Evolutionary conservation across 352 stramenopile species (phyloP).

Genomic region (Thalassiosira livingstoniorum): DNA sequence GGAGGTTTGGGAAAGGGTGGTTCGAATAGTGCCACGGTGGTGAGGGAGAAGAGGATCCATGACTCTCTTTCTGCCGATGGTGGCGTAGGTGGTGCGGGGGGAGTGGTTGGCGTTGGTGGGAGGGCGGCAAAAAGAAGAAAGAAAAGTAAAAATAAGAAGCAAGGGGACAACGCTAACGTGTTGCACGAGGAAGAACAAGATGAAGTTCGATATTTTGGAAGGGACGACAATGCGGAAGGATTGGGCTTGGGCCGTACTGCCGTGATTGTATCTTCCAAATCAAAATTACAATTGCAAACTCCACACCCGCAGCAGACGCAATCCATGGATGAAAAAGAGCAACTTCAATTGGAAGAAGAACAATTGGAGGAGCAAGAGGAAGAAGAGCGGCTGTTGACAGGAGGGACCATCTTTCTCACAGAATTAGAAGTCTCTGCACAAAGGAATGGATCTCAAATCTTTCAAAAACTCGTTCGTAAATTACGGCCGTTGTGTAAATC

Average conservation of each 20-base stretch:
- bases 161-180: slow-evolving; percentile 17
- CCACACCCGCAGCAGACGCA: not conserved
- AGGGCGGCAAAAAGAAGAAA: slow-evolving; percentile 45
- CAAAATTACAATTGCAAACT: slow-evolving; percentile 31
- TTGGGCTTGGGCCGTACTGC: slow-evolving; percentile 56
- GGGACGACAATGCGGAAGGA: slow-evolving; percentile 55
- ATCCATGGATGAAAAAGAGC: not conserved
- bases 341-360: slow-evolving; percentile 14
- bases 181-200: slow-evolving; percentile 31
- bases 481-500: slow-evolving; percentile 77
- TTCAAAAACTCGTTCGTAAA: slow-evolving; percentile 73
- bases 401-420: slow-evolving; percentile 70
- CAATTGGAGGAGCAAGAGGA: slow-evolving; percentile 54
- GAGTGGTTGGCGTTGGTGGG: not conserved
- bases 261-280: slow-evolving; percentile 60
- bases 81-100: not conserved
- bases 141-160: slow-evolving; percentile 29
- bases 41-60: slow-evolving; percentile 81
- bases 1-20: too few relatives aligned
- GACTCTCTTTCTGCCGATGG: slow-evolving; percentile 40
- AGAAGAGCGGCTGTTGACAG: slow-evolving; percentile 55
- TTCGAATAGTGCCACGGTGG: slow-evolving; percentile 64
- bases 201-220: slow-evolving; percentile 54
- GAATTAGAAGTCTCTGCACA: slow-evolving; percentile 82
- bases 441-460: slow-evolving; percentile 83